Conservation (phyloP, 768 basidiomycete species). For the Bullera alba region DNA sequence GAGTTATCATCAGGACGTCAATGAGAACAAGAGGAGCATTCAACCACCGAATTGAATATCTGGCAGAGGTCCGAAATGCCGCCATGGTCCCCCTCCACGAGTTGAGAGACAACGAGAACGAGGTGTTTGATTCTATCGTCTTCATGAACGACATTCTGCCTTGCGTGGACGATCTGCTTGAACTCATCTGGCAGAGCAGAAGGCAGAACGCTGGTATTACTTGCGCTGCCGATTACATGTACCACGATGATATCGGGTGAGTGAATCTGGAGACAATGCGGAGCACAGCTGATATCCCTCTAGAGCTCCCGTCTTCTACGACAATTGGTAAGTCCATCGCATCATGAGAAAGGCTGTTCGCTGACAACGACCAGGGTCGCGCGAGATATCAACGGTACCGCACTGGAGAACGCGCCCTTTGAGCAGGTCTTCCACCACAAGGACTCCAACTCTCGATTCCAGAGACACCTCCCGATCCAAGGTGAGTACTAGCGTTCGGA, state of each 20-base stretch:
- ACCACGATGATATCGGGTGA: slow-evolving; percentile 90
- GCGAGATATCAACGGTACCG: slow-evolving; percentile 95
- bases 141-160: slow-evolving; percentile 99
- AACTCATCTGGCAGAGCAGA: slow-evolving; percentile 92
- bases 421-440: slow-evolving; percentile 85
- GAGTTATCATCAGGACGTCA: slow-evolving; percentile 86
- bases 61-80: slow-evolving; percentile 98
- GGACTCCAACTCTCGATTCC: slow-evolving; percentile 70
- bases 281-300: slow-evolving; percentile 18
- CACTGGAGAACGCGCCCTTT: slow-evolving; percentile 95
- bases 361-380: no score
- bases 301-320: slow-evolving; percentile 87
- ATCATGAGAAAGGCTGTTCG: no score
- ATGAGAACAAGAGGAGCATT: slow-evolving; percentile 90
- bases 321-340: no score
- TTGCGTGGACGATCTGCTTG: slow-evolving; percentile 93
- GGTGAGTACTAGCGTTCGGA: slow-evolving; percentile 16
- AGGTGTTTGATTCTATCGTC: slow-evolving; percentile 90
- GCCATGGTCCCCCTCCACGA: slow-evolving; percentile 95
- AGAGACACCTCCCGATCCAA: slow-evolving; percentile 84
- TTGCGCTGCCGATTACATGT: slow-evolving; percentile 98
- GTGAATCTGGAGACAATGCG: not conserved
- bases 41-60: slow-evolving; percentile 99
- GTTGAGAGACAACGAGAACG: slow-evolving; percentile 79
- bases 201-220: slow-evolving; percentile 95